These are phyloP conservation scores for Prunus persica DNA, from an alignment of 306 rosid species.

Conservation along the genomic window DNA sequence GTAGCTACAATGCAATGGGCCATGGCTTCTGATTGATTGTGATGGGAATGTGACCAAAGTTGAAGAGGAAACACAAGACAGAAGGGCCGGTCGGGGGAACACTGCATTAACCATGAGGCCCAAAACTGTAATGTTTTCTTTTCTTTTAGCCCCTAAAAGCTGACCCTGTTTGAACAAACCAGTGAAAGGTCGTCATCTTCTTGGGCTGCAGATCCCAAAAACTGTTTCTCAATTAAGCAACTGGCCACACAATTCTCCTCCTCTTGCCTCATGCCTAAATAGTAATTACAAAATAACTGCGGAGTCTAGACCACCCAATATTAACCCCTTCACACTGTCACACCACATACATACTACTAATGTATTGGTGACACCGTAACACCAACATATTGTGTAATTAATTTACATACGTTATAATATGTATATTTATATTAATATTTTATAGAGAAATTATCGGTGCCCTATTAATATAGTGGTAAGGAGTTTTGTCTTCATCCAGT, in stretches of 20 bases:
- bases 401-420: no score
- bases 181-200: conserved; percentile 31
- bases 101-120: not conserved
- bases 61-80: not conserved
- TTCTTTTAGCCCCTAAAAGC: not conserved
- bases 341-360: not conserved
- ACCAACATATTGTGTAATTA: no score
- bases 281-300: no score
- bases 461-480: no score
- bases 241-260: conserved; percentile 18
- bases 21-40: not conserved
- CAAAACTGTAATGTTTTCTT: not conserved
- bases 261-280: conserved; percentile 5
- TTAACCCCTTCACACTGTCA: not conserved
- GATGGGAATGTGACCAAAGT: conserved; percentile 1
- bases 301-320: not conserved
- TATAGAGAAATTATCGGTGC: fast-evolving
- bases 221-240: conserved; percentile 20
- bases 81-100: conserved; percentile 8
- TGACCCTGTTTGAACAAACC: conserved; percentile 18
- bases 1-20: not conserved
- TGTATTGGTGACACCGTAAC: no score
- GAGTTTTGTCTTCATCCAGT: no score
- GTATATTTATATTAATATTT: no score
- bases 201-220: conserved; percentile 32